Base-by-base conservation (phyloP, 805 yeast species). In the Yamadazyma laniorum region DNA sequence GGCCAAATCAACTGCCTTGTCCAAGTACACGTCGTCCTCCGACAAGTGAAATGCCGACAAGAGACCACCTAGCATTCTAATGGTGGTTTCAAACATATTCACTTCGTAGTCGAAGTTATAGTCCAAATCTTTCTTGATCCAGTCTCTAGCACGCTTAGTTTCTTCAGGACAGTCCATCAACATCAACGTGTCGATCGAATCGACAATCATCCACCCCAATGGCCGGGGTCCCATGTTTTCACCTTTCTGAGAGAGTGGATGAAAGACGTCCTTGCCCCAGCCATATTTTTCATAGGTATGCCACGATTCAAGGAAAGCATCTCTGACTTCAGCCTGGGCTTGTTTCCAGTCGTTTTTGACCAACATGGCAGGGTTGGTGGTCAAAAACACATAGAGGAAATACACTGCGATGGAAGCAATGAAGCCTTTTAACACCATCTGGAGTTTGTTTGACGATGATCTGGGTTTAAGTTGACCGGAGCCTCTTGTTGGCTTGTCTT, bases 31-130 rank as follows among this genome's bases (percentile, higher is more conserved):
- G 32, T 80, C 85, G 49, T 85, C 90, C 11, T 72, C 64, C 2
- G 90, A 74, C 19, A 87, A 61, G 47, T 85, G 81, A 53, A 77
- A 78, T 0, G 95, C 95, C 3, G 95, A 82, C 34, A 90, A 63
- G n/a, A 90, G 67, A 0, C 97, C 97, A 30, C 97, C 97, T 18
- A 90, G 65, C 95, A 90, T 87, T 56, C 96, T 73, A 47, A 87
- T 89, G 5, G 97, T 87, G n/a, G 96, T 88, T 57, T 89, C 97
- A 61, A 90, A 90, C 5, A 88, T 81, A 55, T 83, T 88, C 29
- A 87, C 93, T 25, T 75, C 75, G 44, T 80, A 77, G 55, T 87
- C 85, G 49, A 85, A 77, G 49, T 80, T 77, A 55, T 86, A 89
- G 37, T 70, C 71, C 47, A 90, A 67, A 35, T 78, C 87, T 39